Percentiles rank a stretch among this genome's conserved stretches.
phyloP scores from a whole-genome alignment of 495 filamentous ascomycete species.

The Penicillium roqueforti region DNA sequence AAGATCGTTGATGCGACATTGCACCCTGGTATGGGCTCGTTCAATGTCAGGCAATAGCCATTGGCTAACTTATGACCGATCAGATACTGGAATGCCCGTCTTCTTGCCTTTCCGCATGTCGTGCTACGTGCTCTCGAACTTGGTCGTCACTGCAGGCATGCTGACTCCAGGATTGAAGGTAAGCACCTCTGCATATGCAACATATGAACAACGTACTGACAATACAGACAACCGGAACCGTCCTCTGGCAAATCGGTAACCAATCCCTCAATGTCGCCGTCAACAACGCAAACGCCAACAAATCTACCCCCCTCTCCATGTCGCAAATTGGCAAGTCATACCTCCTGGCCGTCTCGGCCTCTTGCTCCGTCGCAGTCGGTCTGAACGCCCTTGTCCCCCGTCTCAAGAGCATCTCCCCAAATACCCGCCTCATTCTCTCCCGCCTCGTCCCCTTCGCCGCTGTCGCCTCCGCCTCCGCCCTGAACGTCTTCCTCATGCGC shows the following conservation, averaged over 20 bases:
- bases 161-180: slow-evolving; percentile 66
- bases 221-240: slow-evolving; percentile 71
- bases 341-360: slow-evolving; percentile 84
- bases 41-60: neutral
- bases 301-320: slow-evolving; percentile 78
- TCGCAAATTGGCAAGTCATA: slow-evolving; percentile 84
- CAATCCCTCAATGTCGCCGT: slow-evolving; percentile 97
- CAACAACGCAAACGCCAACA: slow-evolving; percentile 96
- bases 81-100: slow-evolving; percentile 88
- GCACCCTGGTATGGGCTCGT: slow-evolving; percentile 66
- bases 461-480: slow-evolving; percentile 79
- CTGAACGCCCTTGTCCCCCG: slow-evolving; percentile 84
- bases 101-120: slow-evolving; percentile 97
- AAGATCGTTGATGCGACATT: slow-evolving; percentile 94
- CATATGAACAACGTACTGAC: neutral
- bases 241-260: slow-evolving; percentile 94
- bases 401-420: slow-evolving; percentile 70
- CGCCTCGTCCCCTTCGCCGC: slow-evolving; percentile 93
- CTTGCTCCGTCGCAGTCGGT: slow-evolving; percentile 89
- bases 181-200: slow-evolving; percentile 4
- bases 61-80: slow-evolving; percentile 5
- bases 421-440: slow-evolving; percentile 65
- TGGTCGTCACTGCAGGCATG: slow-evolving; percentile 98
- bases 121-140: slow-evolving; percentile 86
- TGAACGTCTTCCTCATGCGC: slow-evolving; percentile 98